Base-by-base conservation (phyloP, 805 yeast genomes). In the Cyberlindnera nakhonratchasimensis region DNA sequence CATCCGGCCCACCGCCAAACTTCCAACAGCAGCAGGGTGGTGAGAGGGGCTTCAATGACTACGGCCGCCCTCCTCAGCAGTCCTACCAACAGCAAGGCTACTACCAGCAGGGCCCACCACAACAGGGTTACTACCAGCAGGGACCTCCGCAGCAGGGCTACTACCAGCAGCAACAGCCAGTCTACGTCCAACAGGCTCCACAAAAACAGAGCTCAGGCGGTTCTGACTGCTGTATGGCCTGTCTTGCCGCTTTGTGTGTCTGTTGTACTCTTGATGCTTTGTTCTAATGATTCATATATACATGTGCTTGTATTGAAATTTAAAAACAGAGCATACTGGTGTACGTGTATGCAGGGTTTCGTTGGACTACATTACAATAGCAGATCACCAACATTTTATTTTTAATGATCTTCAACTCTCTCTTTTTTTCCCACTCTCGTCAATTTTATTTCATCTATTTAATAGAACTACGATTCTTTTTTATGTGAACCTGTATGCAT, bases 241-340 rank as follows among this genome's bases (percentile, higher is more conserved):
- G 80, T 64, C 55, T 76, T 34, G 79, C 75, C 18, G 79, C 75
- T 19, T 42, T 75, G 57, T 76, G 81, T 70, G 48, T 75, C 45
- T 76, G 82, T 55, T 75, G 77, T 57, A 71, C 80, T 20, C 51
- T 76, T 45, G 80, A 75, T 52, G 70, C 76, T 42, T 39, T 76
- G 14, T 71, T 75, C 49, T 75, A 61, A 29, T 25, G 28, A n/a
- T 14, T n/a, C 22, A n/a, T n/a, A 12, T 26, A 12, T 10, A 12
- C n/a, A n/a, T n/a, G n/a, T 26, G 29, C 13, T 26, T 26, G 14
- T 26, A 12, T n/a, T n/a, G n/a, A n/a, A n/a, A n/a, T n/a, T n/a
- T n/a, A n/a, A n/a, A n/a, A n/a, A n/a, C n/a, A n/a, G n/a, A n/a
- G n/a, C n/a, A n/a, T n/a, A n/a, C n/a, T n/a, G n/a, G n/a, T n/a